Evolutionary conservation across 495 filamentous ascomycete species (phyloP), one percentile per base, ranked within the genome.

Genomic region (Terfezia claveryi): DNA sequence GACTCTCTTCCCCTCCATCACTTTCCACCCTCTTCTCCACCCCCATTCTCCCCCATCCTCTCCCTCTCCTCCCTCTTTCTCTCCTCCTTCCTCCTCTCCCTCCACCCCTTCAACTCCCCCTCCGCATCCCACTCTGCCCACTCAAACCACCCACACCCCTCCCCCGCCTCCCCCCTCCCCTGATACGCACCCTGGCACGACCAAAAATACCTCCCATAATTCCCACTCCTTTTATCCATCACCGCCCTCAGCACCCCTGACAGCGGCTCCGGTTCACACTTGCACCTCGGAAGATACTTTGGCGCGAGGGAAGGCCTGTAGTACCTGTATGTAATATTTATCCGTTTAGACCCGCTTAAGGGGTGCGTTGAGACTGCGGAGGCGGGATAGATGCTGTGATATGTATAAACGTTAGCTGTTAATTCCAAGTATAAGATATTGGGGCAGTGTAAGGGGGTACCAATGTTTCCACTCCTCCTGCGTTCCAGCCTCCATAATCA

Each of bases 401-500:
- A 17, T 32, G 27, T 32, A 32, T 32, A 32, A 1, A 32, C 7
- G 27, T 32, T 32, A 32, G 27, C 12, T 14, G 50, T 52, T 52
- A 32, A 23, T 14, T 52, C 12, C 50, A 23, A 32, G 23, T 14
- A 20, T 14, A 52, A 52, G 12, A 2, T 2, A 12, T 20, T 20
- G n/a, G 16, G 14, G 50, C 2, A 14, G n/a, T n/a, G 12, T 4
- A 20, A 4, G 27, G 7, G 2, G 57, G 74, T 76, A 71, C 50
- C 74, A 78, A 63, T 88, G 82, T 61, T 86, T 86, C 82, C 82
- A 86, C 53, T 75, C 76, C 58, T 86, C 82, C 61, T 86, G 82
- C 81, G 84, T 85, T 56, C 91, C 86, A 0, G 88, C 85, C 64
- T 94, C 86, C 91, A 98, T 98, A 5, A 95, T 70, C 0, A 98